Percentiles rank a stretch among this genome's conserved stretches.
Conservation (phyloP, 2,329 filamentous ascomycete genomes). For the Phialophora expanda region DNA sequence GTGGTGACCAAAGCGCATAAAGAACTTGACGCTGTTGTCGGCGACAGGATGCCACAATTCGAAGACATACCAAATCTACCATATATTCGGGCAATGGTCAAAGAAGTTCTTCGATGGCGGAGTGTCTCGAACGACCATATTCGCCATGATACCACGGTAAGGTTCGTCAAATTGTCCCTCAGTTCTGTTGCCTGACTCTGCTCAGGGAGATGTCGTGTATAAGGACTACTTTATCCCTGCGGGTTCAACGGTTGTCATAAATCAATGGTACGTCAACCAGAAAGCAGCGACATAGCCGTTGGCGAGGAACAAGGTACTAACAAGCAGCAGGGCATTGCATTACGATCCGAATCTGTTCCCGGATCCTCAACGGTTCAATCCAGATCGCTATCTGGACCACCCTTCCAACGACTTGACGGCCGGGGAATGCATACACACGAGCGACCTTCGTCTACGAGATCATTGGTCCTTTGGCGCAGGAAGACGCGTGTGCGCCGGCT, state of each 20-base stretch:
- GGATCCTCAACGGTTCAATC: conserved; percentile 45
- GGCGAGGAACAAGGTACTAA: neutral
- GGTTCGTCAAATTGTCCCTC: neutral
- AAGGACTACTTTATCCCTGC: conserved; percentile 45
- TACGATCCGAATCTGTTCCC: conserved; percentile 46
- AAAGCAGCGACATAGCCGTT: neutral
- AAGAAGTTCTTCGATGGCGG: conserved; percentile 43
- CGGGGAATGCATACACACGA: conserved; percentile 13
- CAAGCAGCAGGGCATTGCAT: conserved; percentile 48
- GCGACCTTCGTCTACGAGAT: conserved; percentile 12
- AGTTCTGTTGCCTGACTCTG: conserved; percentile 18
- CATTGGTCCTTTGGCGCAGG: conserved; percentile 45
- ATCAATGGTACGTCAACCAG: conserved; percentile 40
- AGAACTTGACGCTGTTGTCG: conserved; percentile 9
- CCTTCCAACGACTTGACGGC: conserved; percentile 40
- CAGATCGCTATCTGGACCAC: conserved; percentile 40
- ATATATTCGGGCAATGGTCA: conserved; percentile 42
- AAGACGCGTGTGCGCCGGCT: conserved; percentile 51
- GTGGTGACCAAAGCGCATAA: neutral
- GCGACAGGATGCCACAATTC: conserved; percentile 41
- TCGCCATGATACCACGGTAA: conserved; percentile 36
- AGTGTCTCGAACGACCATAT: conserved; percentile 38
- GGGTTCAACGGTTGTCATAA: conserved; percentile 46
- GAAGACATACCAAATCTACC: conserved; percentile 41
- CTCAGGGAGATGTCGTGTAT: conserved; percentile 42